These are phyloP conservation scores for Prunus mira DNA, from an alignment of 306 rosid genomes.

Conservation along the genomic window DNA sequence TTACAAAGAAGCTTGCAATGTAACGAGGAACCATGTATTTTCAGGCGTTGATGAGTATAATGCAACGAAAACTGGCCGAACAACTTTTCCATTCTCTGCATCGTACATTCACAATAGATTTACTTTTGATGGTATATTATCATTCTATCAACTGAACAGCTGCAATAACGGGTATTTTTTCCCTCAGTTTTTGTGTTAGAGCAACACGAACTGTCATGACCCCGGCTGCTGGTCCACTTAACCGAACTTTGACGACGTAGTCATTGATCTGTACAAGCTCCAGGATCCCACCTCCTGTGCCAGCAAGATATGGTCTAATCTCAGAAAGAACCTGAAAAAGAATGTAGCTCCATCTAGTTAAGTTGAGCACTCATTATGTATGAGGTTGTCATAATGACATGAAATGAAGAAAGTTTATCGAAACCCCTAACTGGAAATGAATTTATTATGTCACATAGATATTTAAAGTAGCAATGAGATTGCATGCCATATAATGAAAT, in stretches of 20 bases:
- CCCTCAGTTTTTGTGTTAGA: conserved; percentile 85
- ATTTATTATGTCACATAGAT: too few species aligned
- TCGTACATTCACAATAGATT: conserved; percentile 3
- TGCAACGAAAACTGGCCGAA: background rate
- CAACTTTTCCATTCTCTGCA: background rate
- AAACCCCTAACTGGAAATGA: too few species aligned
- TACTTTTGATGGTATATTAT: conserved; percentile 22
- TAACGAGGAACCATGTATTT: background rate
- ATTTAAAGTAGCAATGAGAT: too few species aligned
- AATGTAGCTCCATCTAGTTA: background rate
- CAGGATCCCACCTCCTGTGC: conserved; percentile 92
- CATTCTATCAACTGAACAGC: conserved; percentile 83
- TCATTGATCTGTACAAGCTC: conserved; percentile 69
- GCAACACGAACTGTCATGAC: conserved; percentile 96
- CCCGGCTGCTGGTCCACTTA: conserved; percentile 88
- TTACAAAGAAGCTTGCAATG: background rate
- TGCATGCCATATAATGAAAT: too few species aligned
- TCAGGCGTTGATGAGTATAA: background rate
- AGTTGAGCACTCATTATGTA: background rate
- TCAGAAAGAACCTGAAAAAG: conserved; percentile 76
- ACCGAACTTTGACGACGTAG: conserved; percentile 69
- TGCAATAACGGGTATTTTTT: conserved; percentile 83
- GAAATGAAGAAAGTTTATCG: background rate
- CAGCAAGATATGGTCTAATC: conserved; percentile 91
- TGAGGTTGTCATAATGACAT: background rate